Evolutionary conservation across 2,329 filamentous ascomycete species (phyloP).

Genomic region (Harringtonia aguacate): DNA sequence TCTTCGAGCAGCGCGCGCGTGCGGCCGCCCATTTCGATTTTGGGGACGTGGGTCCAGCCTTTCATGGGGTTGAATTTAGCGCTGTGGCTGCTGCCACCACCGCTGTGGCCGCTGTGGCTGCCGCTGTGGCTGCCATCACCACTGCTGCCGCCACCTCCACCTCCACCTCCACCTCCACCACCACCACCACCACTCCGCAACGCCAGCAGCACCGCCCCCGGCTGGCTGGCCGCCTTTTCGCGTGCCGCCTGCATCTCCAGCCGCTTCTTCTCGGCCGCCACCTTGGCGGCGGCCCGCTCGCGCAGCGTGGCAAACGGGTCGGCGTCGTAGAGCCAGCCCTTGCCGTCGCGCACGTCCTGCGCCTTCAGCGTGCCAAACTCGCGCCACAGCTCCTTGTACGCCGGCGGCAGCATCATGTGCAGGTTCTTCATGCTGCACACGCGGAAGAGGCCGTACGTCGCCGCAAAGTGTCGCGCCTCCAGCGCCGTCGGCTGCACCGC

Average conservation of each 20-base stretch:
- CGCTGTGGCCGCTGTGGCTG: constrained; percentile 20
- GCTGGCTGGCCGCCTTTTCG: constrained; percentile 57
- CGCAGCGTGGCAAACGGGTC: constrained; percentile 79
- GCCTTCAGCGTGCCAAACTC: constrained; percentile 76
- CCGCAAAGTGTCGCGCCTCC: constrained; percentile 88
- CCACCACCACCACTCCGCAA: constrained; percentile 25
- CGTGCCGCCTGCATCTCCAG: constrained; percentile 57
- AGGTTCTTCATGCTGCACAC: constrained; percentile 94
- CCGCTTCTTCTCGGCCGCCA: constrained; percentile 66
- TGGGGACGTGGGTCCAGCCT: constrained; percentile 75
- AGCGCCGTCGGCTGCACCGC: constrained; percentile 68
- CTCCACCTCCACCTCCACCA: constrained; percentile 20
- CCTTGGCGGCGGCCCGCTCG: constrained; percentile 70
- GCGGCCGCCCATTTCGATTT: constrained; percentile 83
- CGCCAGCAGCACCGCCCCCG: constrained; percentile 44
- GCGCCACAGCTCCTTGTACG: constrained; percentile 85
- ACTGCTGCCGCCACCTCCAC: constrained; percentile 15
- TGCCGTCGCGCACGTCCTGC: constrained; percentile 67
- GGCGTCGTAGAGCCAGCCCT: constrained; percentile 85
- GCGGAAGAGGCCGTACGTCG: constrained; percentile 81
- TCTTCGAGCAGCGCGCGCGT: constrained; percentile 71
- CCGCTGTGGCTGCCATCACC: background rate
- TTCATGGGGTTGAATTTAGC: constrained; percentile 28
- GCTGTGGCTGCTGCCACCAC: constrained; percentile 14
- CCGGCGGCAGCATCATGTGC: constrained; percentile 86